A percentile compares a stretch with the other conserved stretches of the same genome.
phyloP scores from a whole-genome alignment of 768 basidiomycete species.

The Rubroboletus pulcherrimus region DNA sequence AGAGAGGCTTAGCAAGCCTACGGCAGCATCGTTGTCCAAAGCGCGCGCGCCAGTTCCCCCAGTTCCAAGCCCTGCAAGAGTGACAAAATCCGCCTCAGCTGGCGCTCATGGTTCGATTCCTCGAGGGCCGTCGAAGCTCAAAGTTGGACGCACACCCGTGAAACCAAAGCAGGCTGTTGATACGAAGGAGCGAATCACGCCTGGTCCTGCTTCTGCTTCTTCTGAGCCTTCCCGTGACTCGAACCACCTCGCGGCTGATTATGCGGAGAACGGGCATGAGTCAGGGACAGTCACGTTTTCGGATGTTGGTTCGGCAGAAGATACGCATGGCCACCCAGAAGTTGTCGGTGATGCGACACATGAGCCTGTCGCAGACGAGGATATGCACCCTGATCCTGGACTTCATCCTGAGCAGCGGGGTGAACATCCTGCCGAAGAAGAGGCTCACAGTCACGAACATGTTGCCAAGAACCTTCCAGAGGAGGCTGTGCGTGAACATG shows the following conservation, averaged over 20 bases:
- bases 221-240: constrained; percentile 23
- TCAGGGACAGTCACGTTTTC: constrained; percentile 11
- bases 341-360: constrained; percentile 8
- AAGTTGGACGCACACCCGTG: constrained; percentile 23
- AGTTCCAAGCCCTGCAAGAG: constrained; percentile 17
- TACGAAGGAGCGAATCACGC: constrained; percentile 16
- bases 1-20: constrained; percentile 78
- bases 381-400: constrained; percentile 8
- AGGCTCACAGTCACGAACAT: constrained; percentile 2
- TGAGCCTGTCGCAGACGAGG: constrained; percentile 7
- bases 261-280: constrained; percentile 26
- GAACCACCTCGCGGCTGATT: constrained; percentile 19
- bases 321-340: constrained; percentile 14
- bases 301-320: constrained; percentile 19
- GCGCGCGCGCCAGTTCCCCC: constrained; percentile 38
- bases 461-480: constrained; percentile 1
- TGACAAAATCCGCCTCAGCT: constrained; percentile 29
- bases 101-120: constrained; percentile 27
- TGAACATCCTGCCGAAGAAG: constrained; percentile 6
- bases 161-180: constrained; percentile 21
- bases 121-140: constrained; percentile 29
- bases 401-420: constrained; percentile 11
- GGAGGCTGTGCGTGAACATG: constrained; percentile 3
- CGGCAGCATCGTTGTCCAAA: constrained; percentile 69
- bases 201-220: constrained; percentile 21